Base-by-base conservation (phyloP, 768 basidiomycete species). In the Rhizopogon sp. region DNA sequence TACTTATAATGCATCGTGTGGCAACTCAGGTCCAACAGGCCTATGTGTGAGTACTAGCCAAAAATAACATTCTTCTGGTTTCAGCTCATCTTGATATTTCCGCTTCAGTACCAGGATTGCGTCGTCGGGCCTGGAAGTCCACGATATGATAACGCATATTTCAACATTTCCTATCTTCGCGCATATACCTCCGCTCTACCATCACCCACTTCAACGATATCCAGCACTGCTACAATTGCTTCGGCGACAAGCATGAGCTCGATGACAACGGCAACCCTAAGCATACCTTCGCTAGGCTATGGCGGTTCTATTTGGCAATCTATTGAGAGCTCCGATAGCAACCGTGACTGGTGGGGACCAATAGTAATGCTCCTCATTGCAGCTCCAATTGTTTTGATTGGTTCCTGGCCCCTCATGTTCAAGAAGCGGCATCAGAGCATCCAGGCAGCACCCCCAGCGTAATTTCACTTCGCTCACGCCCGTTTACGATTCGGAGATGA, bases 161-260 rank as follows among this genome's bases (percentile, higher is more conserved):
- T 88, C 60, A 85, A 88, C 66, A 74, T 90, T 62, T 74, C 76
- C 52, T 83, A 83, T 58, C 69, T 90, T 31, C 82, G 83, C 16
- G 80, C 83, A 10, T 88, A 85, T 64, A 72, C 76, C 13, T 77
- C 13, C 3, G 53, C 41, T 28, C 44, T 14, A 8, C 56, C 62
- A 2, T 39, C 55, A 17, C 6, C 62, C 10, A 60, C 67, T 9
- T 4, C 20, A 13, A 28, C 56, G 7, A 33, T 39, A 40, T 29
- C 44, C 44, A 22, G 5, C 13, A 2, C 9, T 22, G 5, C 14
- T 16, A 49, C 47, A 22, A 14, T 1, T 22, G 7, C 20, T 22
- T 20, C 47, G 14, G 22, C 8, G 14, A 8, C 33, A 22, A 37
- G 14, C 20, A 16, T 20, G 20, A 49, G 29, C n/a, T 17, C 29